Percentiles rank a stretch among this genome's conserved stretches.
Evolutionary conservation across 257 asterid species (phyloP).

Genomic region (Voacanga thouarsii): DNA sequence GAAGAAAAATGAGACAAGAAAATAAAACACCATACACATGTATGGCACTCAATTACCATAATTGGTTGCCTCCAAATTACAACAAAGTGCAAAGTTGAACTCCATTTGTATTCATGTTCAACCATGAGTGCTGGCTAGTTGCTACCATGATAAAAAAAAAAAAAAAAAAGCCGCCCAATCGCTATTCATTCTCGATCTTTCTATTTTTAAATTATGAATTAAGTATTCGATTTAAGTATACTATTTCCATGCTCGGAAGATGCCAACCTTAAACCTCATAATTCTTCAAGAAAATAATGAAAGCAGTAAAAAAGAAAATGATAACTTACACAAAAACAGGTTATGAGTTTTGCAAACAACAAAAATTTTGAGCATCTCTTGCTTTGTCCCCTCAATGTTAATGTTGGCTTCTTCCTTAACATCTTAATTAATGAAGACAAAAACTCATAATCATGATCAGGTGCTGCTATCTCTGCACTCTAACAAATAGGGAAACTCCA

Average conservation of each 20-base stretch:
- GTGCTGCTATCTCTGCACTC: background rate
- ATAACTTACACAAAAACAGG: background rate
- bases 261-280: no score
- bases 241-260: background rate
- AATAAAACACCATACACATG: background rate
- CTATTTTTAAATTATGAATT: background rate
- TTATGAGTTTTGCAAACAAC: constrained; percentile 15
- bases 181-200: background rate
- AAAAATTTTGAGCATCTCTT: constrained; percentile 8
- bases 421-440: constrained; percentile 16
- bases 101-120: background rate
- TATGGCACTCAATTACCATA: constrained; percentile 1
- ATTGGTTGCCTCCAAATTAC: constrained; percentile 6
- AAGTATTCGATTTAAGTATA: no score
- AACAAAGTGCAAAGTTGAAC: constrained; percentile 1
- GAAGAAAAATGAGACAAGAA: background rate
- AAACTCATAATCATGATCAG: constrained; percentile 22
- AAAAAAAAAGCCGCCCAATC: background rate
- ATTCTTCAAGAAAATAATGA: background rate
- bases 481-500: constrained; percentile 6
- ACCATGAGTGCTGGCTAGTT: background rate
- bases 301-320: background rate
- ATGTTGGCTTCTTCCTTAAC: constrained; percentile 20
- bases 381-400: constrained; percentile 12
- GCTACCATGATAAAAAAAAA: constrained; percentile 6